Conservation (phyloP, 2,329 filamentous ascomycete species). For the Trichoderma harzianum region DNA sequence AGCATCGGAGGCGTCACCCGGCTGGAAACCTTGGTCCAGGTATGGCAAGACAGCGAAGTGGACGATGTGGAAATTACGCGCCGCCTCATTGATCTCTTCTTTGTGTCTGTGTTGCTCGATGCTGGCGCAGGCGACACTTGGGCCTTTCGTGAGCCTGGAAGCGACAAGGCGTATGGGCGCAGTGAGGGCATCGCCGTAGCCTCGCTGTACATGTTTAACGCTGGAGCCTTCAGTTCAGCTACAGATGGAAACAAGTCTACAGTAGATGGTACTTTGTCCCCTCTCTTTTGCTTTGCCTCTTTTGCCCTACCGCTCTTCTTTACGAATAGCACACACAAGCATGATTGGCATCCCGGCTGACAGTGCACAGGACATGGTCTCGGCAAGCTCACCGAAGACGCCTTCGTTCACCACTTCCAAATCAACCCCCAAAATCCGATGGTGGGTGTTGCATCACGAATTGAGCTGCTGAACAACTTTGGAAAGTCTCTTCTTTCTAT, state of each 20-base stretch:
- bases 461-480: conserved; percentile 39
- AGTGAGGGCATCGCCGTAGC: conserved; percentile 53
- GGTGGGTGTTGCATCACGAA: conserved; percentile 42
- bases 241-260: conserved; percentile 18
- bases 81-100: conserved; percentile 58
- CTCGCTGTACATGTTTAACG: conserved; percentile 47
- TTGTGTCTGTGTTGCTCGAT: conserved; percentile 57
- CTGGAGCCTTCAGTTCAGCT: conserved; percentile 36
- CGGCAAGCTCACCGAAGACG: conserved; percentile 30
- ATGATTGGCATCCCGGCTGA: neutral
- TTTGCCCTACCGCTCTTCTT: neutral
- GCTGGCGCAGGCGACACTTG: conserved; percentile 51
- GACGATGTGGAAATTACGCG: conserved; percentile 48
- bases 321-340: neutral
- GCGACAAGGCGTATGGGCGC: conserved; percentile 35
- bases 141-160: conserved; percentile 42
- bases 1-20: conserved; percentile 53
- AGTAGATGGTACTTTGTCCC: conserved; percentile 34
- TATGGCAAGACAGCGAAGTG: conserved; percentile 41
- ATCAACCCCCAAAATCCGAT: conserved; percentile 43
- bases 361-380: conserved; percentile 29
- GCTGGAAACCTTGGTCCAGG: conserved; percentile 41
- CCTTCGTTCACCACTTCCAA: conserved; percentile 42
- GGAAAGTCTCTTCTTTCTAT: conserved; percentile 39
- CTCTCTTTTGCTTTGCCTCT: neutral